Evolutionary conservation across 1,284 basidiomycete genomes (phyloP), one percentile per base, ranked within the genome.

Genomic region (Ustanciosporium gigantosporum): DNA sequence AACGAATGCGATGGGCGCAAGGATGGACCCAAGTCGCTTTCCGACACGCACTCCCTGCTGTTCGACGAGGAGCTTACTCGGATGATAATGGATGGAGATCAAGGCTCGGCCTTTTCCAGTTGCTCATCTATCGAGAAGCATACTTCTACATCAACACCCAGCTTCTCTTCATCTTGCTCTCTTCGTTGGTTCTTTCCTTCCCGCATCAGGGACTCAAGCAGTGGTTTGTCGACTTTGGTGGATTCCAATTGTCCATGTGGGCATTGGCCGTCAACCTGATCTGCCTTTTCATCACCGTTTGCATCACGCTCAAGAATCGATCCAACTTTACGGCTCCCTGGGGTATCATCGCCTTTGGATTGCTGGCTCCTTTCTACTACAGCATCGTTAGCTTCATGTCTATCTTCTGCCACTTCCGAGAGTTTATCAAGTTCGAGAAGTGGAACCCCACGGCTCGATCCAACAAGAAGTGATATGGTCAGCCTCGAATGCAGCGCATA

Each of bases 1-100:
- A 74, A 47, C 56, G 72, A 2, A 43, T 73, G 45, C 56, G 70
- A 29, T 74, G 72, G 72, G 53, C 70, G 2, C 70, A 73, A 27
- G 73, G 71, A 0, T 74, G 73, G 73, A 70, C 66, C 2, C 73
- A 73, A 34, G 71, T 74, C 6, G 58, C 67, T 14, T 53, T 71
- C 36, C 47, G 71, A 29, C 73, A 74, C 31, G 52, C 61, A 16
- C 36, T 62, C 0, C 67, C 71, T 7, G 49, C 67, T 0, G 40
- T 69, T 2, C 42, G 55, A 13, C 42, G 65, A 32, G 67, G 70
- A 11, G 70, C 70, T 11, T 64, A 73, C 29, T 56, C 66, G 6
- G 58, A 65, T 36, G 53, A 56, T 42, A 65, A 58, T 36, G 58
- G 58, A 15, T 46, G 44, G 43, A 41, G 69, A 2, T 61, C 57